Conservation (phyloP, 495 filamentous ascomycete species). For the Penicillium nucicola region DNA sequence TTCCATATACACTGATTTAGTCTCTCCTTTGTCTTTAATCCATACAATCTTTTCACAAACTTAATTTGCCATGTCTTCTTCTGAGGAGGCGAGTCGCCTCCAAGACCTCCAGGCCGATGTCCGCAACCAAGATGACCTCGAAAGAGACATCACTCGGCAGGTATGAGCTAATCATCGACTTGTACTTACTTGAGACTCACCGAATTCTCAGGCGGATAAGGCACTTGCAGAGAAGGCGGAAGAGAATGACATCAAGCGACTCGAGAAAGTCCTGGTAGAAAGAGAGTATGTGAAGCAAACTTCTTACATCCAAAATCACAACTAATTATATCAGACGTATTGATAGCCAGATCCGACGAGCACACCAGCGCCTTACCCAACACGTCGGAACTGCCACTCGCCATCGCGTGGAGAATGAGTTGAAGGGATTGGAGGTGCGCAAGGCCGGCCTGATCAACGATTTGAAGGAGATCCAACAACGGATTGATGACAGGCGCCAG, state of each 20-base stretch:
- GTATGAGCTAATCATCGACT: constrained; percentile 16
- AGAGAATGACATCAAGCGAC: constrained; percentile 79
- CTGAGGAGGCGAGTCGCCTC: constrained; percentile 57
- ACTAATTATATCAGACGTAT: constrained; percentile 37
- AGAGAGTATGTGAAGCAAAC: constrained; percentile 44
- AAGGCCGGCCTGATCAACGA: constrained; percentile 63
- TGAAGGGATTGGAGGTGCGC: constrained; percentile 58
- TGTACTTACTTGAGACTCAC: constrained; percentile 2
- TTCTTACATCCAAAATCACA: background rate
- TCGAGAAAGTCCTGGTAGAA: constrained; percentile 68
- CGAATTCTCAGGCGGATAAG: constrained; percentile 61
- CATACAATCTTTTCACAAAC: background rate
- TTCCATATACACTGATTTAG: background rate
- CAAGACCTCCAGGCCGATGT: constrained; percentile 67
- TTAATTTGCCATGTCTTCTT: constrained; percentile 8
- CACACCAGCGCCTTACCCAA: constrained; percentile 49
- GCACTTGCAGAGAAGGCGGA: constrained; percentile 79
- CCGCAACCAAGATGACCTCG: constrained; percentile 80
- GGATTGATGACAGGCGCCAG: constrained; percentile 69
- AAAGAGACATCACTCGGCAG: constrained; percentile 65
- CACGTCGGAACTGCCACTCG: constrained; percentile 45
- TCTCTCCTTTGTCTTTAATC: constrained; percentile 4
- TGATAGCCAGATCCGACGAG: constrained; percentile 43
- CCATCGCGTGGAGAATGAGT: constrained; percentile 56
- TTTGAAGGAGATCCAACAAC: constrained; percentile 69